These are phyloP conservation scores for Irpex sp. DNA, from an alignment of 1,284 basidiomycete genomes.

Conservation along the genomic window DNA sequence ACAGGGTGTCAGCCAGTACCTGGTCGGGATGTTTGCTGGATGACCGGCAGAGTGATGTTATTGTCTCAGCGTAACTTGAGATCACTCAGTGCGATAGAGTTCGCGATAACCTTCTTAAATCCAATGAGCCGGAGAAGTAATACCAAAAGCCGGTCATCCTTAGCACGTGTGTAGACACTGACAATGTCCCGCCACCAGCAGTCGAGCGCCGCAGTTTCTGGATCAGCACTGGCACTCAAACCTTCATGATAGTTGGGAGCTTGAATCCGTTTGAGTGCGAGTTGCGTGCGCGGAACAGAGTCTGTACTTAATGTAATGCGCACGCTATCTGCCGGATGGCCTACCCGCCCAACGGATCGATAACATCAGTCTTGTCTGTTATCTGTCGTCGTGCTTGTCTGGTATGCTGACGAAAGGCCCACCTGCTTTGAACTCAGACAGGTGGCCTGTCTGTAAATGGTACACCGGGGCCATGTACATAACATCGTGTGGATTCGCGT, in stretches of 20 bases:
- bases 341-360: slow-evolving; percentile 9
- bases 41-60: slow-evolving; percentile 28
- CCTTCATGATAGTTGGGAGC: background rate
- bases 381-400: slow-evolving; percentile 1
- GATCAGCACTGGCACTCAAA: slow-evolving; percentile 4
- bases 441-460: background rate
- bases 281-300: background rate
- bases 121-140: slow-evolving; percentile 19
- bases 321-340: background rate
- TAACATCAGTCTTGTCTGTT: slow-evolving; percentile 11
- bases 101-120: slow-evolving; percentile 34
- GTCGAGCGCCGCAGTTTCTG: background rate
- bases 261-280: background rate
- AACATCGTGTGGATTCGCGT: background rate
- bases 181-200: background rate
- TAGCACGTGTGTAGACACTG: slow-evolving; percentile 24
- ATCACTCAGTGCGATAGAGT: slow-evolving; percentile 31
- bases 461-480: background rate
- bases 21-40: slow-evolving; percentile 87
- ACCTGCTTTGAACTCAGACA: slow-evolving; percentile 3
- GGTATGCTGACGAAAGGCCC: background rate
- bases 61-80: slow-evolving; percentile 20
- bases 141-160: slow-evolving; percentile 19
- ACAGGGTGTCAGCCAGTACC: slow-evolving; percentile 84
- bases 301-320: background rate